Evolutionary conservation across 768 basidiomycete genomes (phyloP).

Genomic region (Suillus luteus): DNA sequence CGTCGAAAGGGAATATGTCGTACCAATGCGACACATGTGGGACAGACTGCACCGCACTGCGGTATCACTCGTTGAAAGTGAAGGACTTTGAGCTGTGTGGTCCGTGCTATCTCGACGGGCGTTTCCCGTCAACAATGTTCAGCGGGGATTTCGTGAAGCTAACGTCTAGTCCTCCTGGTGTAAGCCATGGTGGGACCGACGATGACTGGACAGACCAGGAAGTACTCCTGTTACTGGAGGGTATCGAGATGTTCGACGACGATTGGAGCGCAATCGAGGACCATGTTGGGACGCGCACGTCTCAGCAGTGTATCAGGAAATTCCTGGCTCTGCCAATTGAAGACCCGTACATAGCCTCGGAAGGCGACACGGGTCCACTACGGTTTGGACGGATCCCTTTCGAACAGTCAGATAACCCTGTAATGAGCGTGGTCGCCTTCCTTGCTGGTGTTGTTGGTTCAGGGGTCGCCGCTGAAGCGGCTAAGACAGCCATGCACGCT

Average conservation of each 20-base stretch:
- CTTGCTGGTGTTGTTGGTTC: constrained; percentile 91
- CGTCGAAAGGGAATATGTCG: constrained; percentile 49
- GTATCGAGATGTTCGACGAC: constrained; percentile 97
- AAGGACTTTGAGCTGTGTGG: constrained; percentile 90
- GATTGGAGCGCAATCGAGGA: constrained; percentile 94
- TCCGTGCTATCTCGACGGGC: constrained; percentile 92
- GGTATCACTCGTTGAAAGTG: constrained; percentile 93
- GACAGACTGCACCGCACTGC: constrained; percentile 82
- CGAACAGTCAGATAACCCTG: constrained; percentile 94
- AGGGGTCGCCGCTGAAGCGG: constrained; percentile 90
- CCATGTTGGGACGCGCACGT: constrained; percentile 88
- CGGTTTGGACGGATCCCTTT: constrained; percentile 84
- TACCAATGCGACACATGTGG: constrained; percentile 95
- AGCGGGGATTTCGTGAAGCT: constrained; percentile 96
- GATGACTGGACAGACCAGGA: constrained; percentile 92
- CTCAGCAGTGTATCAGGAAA: constrained; percentile 94
- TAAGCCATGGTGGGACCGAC: constrained; percentile 46
- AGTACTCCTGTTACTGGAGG: constrained; percentile 86
- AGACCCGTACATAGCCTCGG: constrained; percentile 83
- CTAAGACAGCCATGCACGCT: constrained; percentile 85
- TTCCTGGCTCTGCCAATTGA: constrained; percentile 97
- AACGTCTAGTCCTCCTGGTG: constrained; percentile 40
- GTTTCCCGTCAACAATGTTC: constrained; percentile 96
- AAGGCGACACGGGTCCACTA: constrained; percentile 74
- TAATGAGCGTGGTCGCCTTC: constrained; percentile 98